Evolutionary conservation across 2,329 filamentous ascomycete species (phyloP).

Genomic region (Pseudodiploospora longispora): DNA sequence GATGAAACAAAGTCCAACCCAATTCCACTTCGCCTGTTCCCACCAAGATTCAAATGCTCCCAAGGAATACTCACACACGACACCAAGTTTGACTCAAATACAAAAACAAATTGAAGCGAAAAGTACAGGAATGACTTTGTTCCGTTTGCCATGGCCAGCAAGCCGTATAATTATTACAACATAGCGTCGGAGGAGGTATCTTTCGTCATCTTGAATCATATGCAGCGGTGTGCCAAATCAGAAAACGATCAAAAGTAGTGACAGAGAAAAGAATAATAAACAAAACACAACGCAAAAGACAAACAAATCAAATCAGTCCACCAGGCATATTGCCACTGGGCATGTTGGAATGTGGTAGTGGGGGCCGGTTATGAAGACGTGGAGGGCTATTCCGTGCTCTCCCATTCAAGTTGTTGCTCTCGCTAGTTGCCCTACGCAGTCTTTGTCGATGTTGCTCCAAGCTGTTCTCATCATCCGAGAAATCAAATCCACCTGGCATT

Average conservation of each 20-base stretch:
- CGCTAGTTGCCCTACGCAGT: slow-evolving; percentile 35
- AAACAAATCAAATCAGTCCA: slow-evolving; percentile 35
- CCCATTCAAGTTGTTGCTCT: slow-evolving; percentile 26
- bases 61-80: not conserved
- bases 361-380: slow-evolving; percentile 18
- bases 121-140: slow-evolving; percentile 1
- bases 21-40: slow-evolving; percentile 16
- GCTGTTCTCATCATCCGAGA: slow-evolving; percentile 33
- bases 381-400: slow-evolving; percentile 21
- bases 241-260: not conserved
- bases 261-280: slow-evolving; percentile 9
- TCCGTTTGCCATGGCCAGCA: too few relatives aligned
- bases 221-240: too few relatives aligned
- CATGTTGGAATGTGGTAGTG: slow-evolving; percentile 18
- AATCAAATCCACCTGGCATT: slow-evolving; percentile 12
- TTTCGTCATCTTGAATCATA: too few relatives aligned
- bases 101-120: not conserved
- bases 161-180: too few relatives aligned
- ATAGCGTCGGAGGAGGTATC: too few relatives aligned
- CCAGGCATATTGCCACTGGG: slow-evolving; percentile 28
- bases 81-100: slow-evolving; percentile 4
- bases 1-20: slow-evolving; percentile 26
- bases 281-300: slow-evolving; percentile 1
- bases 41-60: not conserved
- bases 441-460: slow-evolving; percentile 27